Percentiles rank a stretch among this genome's conserved stretches.
These are phyloP conservation scores for Plasmopara viticola DNA, from an alignment of 352 stramenopile species.

Conservation along the genomic window DNA sequence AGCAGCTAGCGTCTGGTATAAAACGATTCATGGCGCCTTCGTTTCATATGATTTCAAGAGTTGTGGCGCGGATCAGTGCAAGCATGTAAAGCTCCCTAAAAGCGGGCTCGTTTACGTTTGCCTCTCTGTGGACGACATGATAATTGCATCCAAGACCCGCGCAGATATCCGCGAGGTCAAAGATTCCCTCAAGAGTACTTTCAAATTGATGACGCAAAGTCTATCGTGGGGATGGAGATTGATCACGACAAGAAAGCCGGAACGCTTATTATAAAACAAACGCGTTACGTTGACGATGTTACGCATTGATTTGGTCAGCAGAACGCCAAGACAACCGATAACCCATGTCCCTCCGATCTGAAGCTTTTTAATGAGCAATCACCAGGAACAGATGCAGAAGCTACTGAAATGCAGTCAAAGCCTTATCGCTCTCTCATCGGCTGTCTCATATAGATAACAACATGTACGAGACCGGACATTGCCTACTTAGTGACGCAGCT, in stretches of 20 bases:
- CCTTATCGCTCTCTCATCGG: neutral
- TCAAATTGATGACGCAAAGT: slow-evolving; percentile 8
- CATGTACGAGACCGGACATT: neutral
- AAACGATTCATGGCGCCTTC: slow-evolving; percentile 1
- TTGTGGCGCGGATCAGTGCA: slow-evolving; percentile 11
- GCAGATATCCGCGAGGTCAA: slow-evolving; percentile 1
- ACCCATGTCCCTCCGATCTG: slow-evolving; percentile 7
- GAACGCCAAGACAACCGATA: slow-evolving; percentile 7
- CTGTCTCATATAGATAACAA: neutral
- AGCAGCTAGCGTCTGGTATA: slow-evolving; percentile 16
- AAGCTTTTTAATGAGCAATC: neutral
- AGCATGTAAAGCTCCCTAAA: neutral
- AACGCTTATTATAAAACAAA: slow-evolving; percentile 6
- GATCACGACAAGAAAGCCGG: slow-evolving; percentile 3
- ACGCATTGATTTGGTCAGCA: slow-evolving; percentile 6
- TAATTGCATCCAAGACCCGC: slow-evolving; percentile 3
- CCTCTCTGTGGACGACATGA: neutral
- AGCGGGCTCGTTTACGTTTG: slow-evolving; percentile 6
- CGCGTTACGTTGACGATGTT: neutral
- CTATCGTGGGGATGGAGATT: slow-evolving; percentile 24
- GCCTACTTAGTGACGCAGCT: neutral
- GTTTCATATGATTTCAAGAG: neutral
- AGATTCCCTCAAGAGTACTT: neutral
- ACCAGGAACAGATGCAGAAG: neutral
- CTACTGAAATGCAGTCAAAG: neutral